Conservation (phyloP, 768 basidiomycete species). For the Auricularia cornea region DNA sequence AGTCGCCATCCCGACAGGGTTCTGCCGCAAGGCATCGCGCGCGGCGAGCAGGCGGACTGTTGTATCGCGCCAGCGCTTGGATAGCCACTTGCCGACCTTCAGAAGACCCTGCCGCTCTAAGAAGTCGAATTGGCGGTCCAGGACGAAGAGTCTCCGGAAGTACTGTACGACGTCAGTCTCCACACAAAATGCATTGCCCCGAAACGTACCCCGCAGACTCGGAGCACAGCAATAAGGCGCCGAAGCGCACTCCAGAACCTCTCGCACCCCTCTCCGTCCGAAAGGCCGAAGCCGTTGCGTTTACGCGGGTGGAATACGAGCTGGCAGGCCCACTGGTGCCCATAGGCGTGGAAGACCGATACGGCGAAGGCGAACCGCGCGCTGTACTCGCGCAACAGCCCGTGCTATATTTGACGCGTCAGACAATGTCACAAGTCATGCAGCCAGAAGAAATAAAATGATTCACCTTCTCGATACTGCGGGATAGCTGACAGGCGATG, state of each 20-base stretch:
- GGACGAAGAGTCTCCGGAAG: background rate
- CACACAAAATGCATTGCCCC: background rate
- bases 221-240: background rate
- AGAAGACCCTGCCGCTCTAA: background rate
- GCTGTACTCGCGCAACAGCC: background rate
- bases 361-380: conserved; percentile 1
- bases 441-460: background rate
- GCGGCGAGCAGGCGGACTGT: background rate
- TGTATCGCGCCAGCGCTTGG: background rate
- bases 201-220: conserved; percentile 1
- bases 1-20: background rate
- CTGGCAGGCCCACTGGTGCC: conserved; percentile 7
- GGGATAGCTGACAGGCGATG: conserved; percentile 3
- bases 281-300: conserved; percentile 2
- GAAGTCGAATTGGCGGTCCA: conserved; percentile 2
- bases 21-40: background rate
- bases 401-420: too few species aligned
- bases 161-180: background rate
- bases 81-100: background rate
- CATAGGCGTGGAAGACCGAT: conserved; percentile 5
- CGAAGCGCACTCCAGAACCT: conserved; percentile 4
- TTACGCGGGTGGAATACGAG: conserved; percentile 3
- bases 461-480: conserved; percentile 1
- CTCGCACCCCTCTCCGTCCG: conserved; percentile 7
- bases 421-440: background rate